phyloP scores from a whole-genome alignment of 345 rosid species.

The Brassica cretica region DNA sequence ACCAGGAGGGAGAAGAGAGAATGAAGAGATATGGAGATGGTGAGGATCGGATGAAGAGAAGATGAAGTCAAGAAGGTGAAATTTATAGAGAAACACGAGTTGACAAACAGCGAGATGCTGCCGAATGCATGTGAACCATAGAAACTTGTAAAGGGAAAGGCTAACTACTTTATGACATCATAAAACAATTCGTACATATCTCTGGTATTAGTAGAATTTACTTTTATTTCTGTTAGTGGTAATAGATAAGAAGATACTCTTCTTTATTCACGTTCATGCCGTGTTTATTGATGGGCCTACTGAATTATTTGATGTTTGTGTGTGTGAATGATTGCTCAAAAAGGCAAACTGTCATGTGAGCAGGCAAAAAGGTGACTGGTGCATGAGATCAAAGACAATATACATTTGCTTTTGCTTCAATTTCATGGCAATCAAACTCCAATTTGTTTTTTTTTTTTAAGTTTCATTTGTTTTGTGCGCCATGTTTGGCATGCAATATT shows the following conservation, averaged over 20 bases:
- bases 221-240: background rate
- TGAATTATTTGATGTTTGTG: conserved; percentile 32
- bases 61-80: conserved; percentile 17
- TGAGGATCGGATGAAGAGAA: conserved; percentile 30
- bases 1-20: conserved; percentile 7
- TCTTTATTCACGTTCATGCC: conserved; percentile 13
- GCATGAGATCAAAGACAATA: conserved; percentile 11
- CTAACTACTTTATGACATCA: conserved; percentile 6
- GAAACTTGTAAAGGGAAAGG: conserved; percentile 19
- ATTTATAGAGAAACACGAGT: conserved; percentile 38
- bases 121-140: conserved; percentile 34
- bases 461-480: background rate
- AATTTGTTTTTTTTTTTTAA: background rate
- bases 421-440: background rate
- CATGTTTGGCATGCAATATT: conserved; percentile 22
- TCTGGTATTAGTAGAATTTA: background rate
- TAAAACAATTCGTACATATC: conserved; percentile 19
- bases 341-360: conserved; percentile 28
- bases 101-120: conserved; percentile 29
- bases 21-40: conserved; percentile 6
- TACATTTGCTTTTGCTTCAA: background rate
- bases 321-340: conserved; percentile 38
- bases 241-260: conserved; percentile 15
- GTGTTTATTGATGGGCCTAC: conserved; percentile 29
- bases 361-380: conserved; percentile 10